Evolutionary conservation across 176 grass and related monocot genomes (phyloP), one percentile per base, ranked within the genome.

Genomic region (Oryza rufipogon): DNA sequence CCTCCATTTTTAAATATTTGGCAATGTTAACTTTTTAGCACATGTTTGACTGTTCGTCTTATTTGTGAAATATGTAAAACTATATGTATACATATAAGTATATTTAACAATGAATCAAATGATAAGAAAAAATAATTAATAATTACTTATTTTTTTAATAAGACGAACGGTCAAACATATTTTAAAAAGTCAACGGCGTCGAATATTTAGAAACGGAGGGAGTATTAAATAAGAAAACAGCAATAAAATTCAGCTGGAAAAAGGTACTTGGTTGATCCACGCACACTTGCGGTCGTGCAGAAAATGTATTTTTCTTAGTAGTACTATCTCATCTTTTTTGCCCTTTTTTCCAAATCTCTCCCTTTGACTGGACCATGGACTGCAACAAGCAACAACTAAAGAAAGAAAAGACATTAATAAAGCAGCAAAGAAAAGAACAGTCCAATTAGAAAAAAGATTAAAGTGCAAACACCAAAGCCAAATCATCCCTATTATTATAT

Each of bases 291-390:
- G 8, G 9, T 30, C 54, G 13, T 15, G 66, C 16, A n/a, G 44
- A 47, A 63, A 44, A 44, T 44, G 42, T 10, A 32, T 6, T 9
- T 23, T 28, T 64, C 26, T 65, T 70, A 78, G 32, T 52, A 16
- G 49, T 52, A 52, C 49, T 22, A 70, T 30, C 46, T 5, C 14
- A 3, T 33, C 14, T 28, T 7, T 58, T 56, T 58, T 58, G 54
- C 19, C 2, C n/a, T 56, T 28, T 77, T 90, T 38, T 15, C 11
- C 45, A 61, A 68, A 82, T 68, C 69, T 12, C 36, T 11, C 11
- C 10, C 46, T 83, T 90, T 83, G 84, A 86, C 84, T 28, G 61
- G 61, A 86, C 61, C 41, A n/a, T 25, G 14, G 61, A 64, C 78
- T 39, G 16, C 86, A 58, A 14, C 9, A 12, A 17, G 60, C 42